These are phyloP conservation scores for Akebia trifoliata DNA, from an alignment of 164 flowering plant species.

Conservation along the genomic window DNA sequence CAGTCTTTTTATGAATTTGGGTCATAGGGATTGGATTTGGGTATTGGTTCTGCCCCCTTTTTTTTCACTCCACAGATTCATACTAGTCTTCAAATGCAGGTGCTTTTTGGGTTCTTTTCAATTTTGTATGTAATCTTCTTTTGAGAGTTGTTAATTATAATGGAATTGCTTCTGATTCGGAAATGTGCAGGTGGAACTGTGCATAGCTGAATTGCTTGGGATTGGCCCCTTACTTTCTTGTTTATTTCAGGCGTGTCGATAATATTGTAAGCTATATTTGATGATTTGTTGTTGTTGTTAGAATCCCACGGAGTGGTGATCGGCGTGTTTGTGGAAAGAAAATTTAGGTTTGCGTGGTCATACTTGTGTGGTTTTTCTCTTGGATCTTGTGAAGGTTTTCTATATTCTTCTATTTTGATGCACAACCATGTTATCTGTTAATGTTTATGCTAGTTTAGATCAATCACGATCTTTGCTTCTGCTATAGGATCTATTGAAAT, in stretches of 20 bases:
- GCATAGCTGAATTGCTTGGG: conserved; percentile 22
- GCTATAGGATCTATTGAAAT: too few species aligned
- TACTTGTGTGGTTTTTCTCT: neutral
- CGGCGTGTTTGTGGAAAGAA: conserved; percentile 16
- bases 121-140: neutral
- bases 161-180: conserved; percentile 3
- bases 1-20: conserved; percentile 12
- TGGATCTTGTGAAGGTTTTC: conserved; percentile 1
- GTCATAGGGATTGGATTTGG: too few species aligned
- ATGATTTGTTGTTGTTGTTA: conserved; percentile 17
- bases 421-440: too few species aligned
- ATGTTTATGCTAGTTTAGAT: too few species aligned
- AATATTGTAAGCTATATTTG: conserved; percentile 21
- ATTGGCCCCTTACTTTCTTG: conserved; percentile 20
- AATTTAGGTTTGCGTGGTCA: conserved; percentile 2
- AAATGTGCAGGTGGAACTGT: conserved; percentile 29
- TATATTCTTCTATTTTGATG: neutral
- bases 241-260: conserved; percentile 26
- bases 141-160: neutral
- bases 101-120: neutral
- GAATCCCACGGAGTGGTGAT: conserved; percentile 17
- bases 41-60: conserved; percentile 16
- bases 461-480: too few species aligned
- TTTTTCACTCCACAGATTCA: conserved; percentile 23
- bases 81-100: conserved; percentile 26